Base-by-base conservation (phyloP, 164 flowering plant species). In the Vitis amurensis region DNA sequence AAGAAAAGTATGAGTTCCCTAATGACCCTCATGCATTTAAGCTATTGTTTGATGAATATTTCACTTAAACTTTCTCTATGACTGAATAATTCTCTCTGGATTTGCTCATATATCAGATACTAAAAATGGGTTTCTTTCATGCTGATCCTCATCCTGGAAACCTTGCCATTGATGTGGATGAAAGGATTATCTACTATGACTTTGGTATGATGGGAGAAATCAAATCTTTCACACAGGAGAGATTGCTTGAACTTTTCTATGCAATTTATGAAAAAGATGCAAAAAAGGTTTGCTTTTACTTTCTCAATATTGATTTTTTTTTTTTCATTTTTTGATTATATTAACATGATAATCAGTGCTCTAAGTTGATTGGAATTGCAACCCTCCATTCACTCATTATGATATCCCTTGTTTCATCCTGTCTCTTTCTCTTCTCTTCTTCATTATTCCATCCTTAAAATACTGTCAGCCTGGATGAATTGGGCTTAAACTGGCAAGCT, bases 171-270 rank as follows among this genome's bases (percentile, higher is more conserved):
- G 97, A 94, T 67, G 70, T 62, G 68, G 99, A 91, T 81, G 92
- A 87, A 77, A 62, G 95, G 65, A 82, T 94, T 71, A 94, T 94
- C 70, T 94, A 91, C 73, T 94, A 92, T 78, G 99, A 92, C 73
- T 94, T 94, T 78, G 99, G 99, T 51, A 94, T 94, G 99, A 94
- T 94, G 99, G 99, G 99, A 68, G 97, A 92, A 51, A 91, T 94
- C 55, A 94, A 91, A 75, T 68, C 90, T 23, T 92, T 91, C 71
- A 94, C 97, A 0, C 82, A 86, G 50, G 86, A 87, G 77, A 91
- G 93, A 76, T 73, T 94, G 80, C 87, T 92, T 3, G 91, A 88
- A 6, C 83, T 92, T 53, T 94, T 92, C 83, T 94, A 94, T 81
- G 83, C 99, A 13, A 81, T 91, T 59, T 94, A 94, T 75, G 97